Conservation (phyloP, 805 yeast genomes). For the Lipomyces yamanashiensis region DNA sequence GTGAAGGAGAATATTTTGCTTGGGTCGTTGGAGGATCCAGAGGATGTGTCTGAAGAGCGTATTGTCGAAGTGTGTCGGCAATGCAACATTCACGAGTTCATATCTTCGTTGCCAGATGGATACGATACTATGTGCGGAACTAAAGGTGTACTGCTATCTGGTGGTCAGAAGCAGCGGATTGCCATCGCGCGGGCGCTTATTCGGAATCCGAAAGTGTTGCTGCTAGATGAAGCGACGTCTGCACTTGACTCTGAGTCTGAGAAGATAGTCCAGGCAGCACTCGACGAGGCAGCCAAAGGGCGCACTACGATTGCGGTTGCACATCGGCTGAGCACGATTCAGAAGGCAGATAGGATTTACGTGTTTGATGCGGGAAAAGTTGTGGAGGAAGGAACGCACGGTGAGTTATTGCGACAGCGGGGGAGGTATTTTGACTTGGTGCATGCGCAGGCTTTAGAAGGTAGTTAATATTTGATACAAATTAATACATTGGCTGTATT, state of each 20-base stretch:
- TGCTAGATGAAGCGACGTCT: slow-evolving; percentile 62
- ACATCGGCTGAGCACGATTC: slow-evolving; percentile 68
- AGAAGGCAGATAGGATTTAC: slow-evolving; percentile 57
- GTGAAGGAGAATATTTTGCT: slow-evolving; percentile 72
- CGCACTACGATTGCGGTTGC: slow-evolving; percentile 79
- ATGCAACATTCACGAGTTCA: slow-evolving; percentile 59
- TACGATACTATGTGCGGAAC: slow-evolving; percentile 56
- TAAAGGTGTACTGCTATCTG: slow-evolving; percentile 58
- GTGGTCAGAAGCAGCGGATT: slow-evolving; percentile 68
- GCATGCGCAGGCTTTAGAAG: slow-evolving; percentile 50
- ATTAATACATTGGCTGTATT: background rate
- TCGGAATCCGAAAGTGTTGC: slow-evolving; percentile 59
- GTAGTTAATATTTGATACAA: no score
- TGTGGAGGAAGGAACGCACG: slow-evolving; percentile 56
- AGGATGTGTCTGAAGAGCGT: slow-evolving; percentile 47
- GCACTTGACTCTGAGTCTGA: slow-evolving; percentile 66
- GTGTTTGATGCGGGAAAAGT: slow-evolving; percentile 62
- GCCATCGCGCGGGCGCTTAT: slow-evolving; percentile 68
- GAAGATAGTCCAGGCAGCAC: slow-evolving; percentile 65
- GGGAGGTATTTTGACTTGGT: slow-evolving; percentile 50
- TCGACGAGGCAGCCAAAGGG: slow-evolving; percentile 58
- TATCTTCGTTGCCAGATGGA: slow-evolving; percentile 58
- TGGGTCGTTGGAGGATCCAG: slow-evolving; percentile 39
- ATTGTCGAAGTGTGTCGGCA: slow-evolving; percentile 52
- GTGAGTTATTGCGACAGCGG: slow-evolving; percentile 46